These are phyloP conservation scores for Tylopilus balloui DNA, from an alignment of 768 basidiomycete species.

Conservation along the genomic window DNA sequence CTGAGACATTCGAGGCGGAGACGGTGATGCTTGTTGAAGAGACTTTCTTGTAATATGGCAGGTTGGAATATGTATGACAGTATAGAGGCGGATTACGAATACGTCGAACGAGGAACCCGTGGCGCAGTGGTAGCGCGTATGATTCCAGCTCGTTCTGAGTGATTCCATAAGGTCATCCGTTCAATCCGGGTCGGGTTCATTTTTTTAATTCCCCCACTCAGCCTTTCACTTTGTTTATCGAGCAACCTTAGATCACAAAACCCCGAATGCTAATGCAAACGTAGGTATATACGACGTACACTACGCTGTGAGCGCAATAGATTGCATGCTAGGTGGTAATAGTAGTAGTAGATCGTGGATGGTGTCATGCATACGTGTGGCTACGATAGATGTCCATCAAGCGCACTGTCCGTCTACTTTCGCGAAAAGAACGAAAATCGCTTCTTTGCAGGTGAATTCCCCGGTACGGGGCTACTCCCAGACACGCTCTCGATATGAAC, in stretches of 20 bases:
- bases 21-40: too few relatives aligned
- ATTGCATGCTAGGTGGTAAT: constrained; percentile 17
- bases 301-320: constrained; percentile 14
- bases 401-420: constrained; percentile 20
- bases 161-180: constrained; percentile 44
- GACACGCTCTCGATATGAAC: constrained; percentile 15
- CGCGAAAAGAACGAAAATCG: constrained; percentile 30
- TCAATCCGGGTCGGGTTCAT: constrained; percentile 43
- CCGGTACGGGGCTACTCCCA: constrained; percentile 6
- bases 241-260: neutral
- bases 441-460: constrained; percentile 18
- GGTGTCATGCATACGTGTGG: constrained; percentile 20
- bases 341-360: constrained; percentile 10
- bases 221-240: neutral
- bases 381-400: constrained; percentile 8
- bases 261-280: neutral
- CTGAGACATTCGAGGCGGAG: neutral
- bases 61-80: too few relatives aligned
- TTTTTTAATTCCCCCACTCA: constrained; percentile 10
- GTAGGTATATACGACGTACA: constrained; percentile 9
- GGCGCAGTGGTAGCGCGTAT: constrained; percentile 39
- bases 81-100: too few relatives aligned
- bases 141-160: constrained; percentile 31
- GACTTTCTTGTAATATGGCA: too few relatives aligned
- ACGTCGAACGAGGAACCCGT: constrained; percentile 26